Conservation (phyloP, 768 basidiomycete species). For the Tulasnella sp. region DNA sequence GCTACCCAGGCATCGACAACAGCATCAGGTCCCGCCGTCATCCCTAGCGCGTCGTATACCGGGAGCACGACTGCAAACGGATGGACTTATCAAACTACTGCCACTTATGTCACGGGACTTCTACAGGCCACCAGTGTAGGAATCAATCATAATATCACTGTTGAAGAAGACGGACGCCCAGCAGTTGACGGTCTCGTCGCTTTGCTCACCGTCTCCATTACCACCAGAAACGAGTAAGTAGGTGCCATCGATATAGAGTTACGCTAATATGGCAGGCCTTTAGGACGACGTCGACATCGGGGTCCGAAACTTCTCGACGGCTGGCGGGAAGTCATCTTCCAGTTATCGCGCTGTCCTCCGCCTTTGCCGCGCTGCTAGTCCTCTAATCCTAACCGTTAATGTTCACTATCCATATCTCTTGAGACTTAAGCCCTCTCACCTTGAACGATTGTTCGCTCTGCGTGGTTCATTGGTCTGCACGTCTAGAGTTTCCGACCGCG, state of each 20-base stretch:
- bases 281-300: not conserved
- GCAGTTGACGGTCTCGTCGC: conserved; percentile 85
- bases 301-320: not conserved
- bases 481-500: too few species aligned
- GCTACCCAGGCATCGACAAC: conserved; percentile 27
- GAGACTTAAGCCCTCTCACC: not conserved
- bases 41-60: conserved; percentile 53
- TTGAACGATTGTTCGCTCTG: not conserved
- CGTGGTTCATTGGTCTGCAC: too few species aligned
- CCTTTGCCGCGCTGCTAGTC: not conserved
- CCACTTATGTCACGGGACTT: conserved; percentile 69
- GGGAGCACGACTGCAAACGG: conserved; percentile 66
- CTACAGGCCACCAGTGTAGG: conserved; percentile 69
- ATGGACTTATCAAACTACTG: conserved; percentile 74
- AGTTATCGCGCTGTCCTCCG: not conserved
- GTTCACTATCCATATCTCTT: not conserved
- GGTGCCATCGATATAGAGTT: not conserved
- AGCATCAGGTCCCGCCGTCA: conserved; percentile 52
- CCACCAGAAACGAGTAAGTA: conserved; percentile 43
- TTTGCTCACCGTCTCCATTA: conserved; percentile 59
- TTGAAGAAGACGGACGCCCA: conserved; percentile 54
- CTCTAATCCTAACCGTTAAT: not conserved
- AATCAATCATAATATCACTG: conserved; percentile 68
- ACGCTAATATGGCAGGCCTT: not conserved
- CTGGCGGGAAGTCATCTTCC: not conserved